Conservation (phyloP, 2,329 filamentous ascomycete species). For the Epichloe bromicola region DNA sequence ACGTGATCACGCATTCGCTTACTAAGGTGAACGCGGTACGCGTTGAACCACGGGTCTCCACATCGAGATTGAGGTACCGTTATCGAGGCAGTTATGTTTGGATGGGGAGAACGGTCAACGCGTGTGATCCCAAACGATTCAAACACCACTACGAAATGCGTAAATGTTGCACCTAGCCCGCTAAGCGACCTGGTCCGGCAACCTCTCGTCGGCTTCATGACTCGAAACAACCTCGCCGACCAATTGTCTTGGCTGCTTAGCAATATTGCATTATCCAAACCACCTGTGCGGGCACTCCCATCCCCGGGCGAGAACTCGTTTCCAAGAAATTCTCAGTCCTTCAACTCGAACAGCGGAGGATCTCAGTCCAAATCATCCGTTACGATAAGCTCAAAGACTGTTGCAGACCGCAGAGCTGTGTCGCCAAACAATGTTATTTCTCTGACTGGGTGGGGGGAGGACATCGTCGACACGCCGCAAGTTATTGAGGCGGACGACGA, state of each 20-base stretch:
- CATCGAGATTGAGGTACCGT: background rate
- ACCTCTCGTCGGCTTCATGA: slow-evolving; percentile 38
- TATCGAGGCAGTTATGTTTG: background rate
- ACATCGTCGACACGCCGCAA: slow-evolving; percentile 14
- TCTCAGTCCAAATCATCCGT: background rate
- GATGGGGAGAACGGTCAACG: background rate
- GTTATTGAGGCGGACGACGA: slow-evolving; percentile 16
- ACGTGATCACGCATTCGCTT: slow-evolving; percentile 15
- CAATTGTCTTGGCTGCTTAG: slow-evolving; percentile 45
- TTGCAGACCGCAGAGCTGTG: background rate
- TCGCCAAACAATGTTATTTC: slow-evolving; percentile 11
- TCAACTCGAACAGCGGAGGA: slow-evolving; percentile 4
- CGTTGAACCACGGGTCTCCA: slow-evolving; percentile 5
- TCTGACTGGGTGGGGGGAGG: slow-evolving; percentile 9
- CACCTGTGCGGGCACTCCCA: slow-evolving; percentile 26
- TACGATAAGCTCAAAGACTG: background rate
- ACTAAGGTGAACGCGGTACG: slow-evolving; percentile 22
- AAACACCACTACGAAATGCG: background rate
- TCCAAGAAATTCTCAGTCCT: slow-evolving; percentile 15
- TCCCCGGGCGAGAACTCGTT: slow-evolving; percentile 17
- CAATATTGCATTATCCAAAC: slow-evolving; percentile 29
- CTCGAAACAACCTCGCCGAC: slow-evolving; percentile 45
- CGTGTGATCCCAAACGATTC: background rate
- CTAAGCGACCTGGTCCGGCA: background rate
- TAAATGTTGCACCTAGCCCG: slow-evolving; percentile 1